These are phyloP conservation scores for Phytophthora sansomeana DNA, from an alignment of 352 stramenopile species.

Conservation along the genomic window DNA sequence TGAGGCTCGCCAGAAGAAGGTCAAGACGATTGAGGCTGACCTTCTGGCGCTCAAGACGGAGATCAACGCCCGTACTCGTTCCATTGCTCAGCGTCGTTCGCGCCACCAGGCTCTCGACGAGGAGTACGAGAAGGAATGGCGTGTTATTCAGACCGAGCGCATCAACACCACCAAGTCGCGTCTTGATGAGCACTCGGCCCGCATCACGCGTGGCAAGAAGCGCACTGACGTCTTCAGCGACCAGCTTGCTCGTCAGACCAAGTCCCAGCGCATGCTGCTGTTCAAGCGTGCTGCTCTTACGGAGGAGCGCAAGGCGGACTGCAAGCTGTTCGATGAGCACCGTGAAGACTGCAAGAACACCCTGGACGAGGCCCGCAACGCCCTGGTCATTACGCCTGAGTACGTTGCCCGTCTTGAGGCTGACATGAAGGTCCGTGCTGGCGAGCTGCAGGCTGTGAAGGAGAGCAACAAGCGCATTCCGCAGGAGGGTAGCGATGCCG, in stretches of 20 bases:
- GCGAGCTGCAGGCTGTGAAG: slow-evolving; percentile 77
- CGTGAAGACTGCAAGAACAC: slow-evolving; percentile 85
- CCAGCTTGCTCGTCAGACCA: slow-evolving; percentile 79
- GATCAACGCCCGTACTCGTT: slow-evolving; percentile 73
- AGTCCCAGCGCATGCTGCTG: slow-evolving; percentile 87
- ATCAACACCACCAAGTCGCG: slow-evolving; percentile 69
- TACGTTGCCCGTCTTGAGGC: slow-evolving; percentile 86
- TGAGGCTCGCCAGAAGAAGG: slow-evolving; percentile 86
- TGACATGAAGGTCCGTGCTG: slow-evolving; percentile 85
- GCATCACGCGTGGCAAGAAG: slow-evolving; percentile 84
- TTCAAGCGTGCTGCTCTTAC: slow-evolving; percentile 89
- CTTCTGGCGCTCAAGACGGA: slow-evolving; percentile 81
- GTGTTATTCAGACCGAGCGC: slow-evolving; percentile 70
- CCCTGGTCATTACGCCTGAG: slow-evolving; percentile 81
- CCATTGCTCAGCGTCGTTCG: slow-evolving; percentile 75
- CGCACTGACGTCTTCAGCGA: slow-evolving; percentile 84
- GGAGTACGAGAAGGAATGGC: slow-evolving; percentile 89
- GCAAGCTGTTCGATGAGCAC: slow-evolving; percentile 85
- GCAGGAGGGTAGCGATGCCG: slow-evolving; percentile 73
- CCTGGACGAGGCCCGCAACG: slow-evolving; percentile 73
- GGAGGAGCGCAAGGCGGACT: slow-evolving; percentile 86
- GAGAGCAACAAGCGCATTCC: slow-evolving; percentile 89
- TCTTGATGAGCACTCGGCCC: slow-evolving; percentile 71
- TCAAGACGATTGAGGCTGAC: slow-evolving; percentile 82
- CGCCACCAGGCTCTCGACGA: slow-evolving; percentile 81